Base-by-base conservation (phyloP, 148 eudicot species). In the Silene conica region DNA sequence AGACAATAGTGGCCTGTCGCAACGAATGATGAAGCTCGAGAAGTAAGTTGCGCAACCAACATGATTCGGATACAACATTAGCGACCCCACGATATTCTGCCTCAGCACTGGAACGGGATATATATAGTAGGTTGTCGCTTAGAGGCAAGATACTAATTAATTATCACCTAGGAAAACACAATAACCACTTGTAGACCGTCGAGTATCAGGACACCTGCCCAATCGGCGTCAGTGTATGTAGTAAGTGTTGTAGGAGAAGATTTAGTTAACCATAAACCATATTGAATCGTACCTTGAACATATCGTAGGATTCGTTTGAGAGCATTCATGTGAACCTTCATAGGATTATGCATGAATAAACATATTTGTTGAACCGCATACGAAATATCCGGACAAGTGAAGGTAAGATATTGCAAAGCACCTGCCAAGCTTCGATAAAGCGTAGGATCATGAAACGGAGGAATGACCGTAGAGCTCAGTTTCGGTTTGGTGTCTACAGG, bases 401-500 rank as follows among this genome's bases (percentile, higher is more conserved):
- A 5, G 4, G 34, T 31, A 5, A 31, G 34, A 31, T 31, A 31
- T 3, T 31, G 34, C 4, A 31, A 3, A 0, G 34, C 34, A 31
- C 34, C 34, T 1, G 34, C 4, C 3, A 31, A 31, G 5, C 34
- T 31, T 8, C 73, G 48, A 22, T 46, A 56, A 0, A 56, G 56
- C 56, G 73, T 0, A 5, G 79, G 59, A 43, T 76, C 73, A 4
- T 28, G 1, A 5, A 20, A 34, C 1, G 67, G 58, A 6, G 14
- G 9, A 4, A 13, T 59, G 4, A 18, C 31, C 14, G 3, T 28
- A 1, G 67, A 12, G 16, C 43, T 11, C 2, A 26, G 16, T 19
- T 64, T 64, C 6, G 69, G 11, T 10, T 48, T 23, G 21, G 74
- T 41, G 31, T 76, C 79, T 3, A 76, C 69, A 0, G 69, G 74